Conservation (phyloP, 2,329 filamentous ascomycete species). For the Pestalotiopsis sp. region DNA sequence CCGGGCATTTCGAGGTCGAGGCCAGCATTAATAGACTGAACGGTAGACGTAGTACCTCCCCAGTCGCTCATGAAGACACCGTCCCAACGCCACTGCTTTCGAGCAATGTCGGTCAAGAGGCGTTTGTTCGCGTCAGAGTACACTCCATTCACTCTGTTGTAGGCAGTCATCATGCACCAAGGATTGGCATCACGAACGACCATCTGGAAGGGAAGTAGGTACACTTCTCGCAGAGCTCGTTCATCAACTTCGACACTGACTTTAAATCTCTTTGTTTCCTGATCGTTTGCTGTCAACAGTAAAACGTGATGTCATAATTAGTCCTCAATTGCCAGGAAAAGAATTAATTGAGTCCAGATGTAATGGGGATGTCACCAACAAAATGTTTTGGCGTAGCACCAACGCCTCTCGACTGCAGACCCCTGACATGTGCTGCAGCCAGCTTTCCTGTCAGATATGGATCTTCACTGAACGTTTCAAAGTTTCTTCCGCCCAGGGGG, state of each 20-base stretch:
- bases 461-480: slow-evolving; percentile 62
- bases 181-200: slow-evolving; percentile 53
- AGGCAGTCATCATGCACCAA: slow-evolving; percentile 60
- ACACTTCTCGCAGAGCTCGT: slow-evolving; percentile 60
- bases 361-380: slow-evolving; percentile 35
- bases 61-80: slow-evolving; percentile 63
- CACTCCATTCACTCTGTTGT: slow-evolving; percentile 60
- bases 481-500: slow-evolving; percentile 61
- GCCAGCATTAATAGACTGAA: slow-evolving; percentile 51
- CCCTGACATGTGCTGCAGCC: slow-evolving; percentile 53
- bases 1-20: slow-evolving; percentile 65
- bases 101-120: slow-evolving; percentile 52
- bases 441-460: slow-evolving; percentile 57
- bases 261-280: slow-evolving; percentile 60
- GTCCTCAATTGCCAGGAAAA: not conserved
- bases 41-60: slow-evolving; percentile 59
- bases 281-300: slow-evolving; percentile 48
- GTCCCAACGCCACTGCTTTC: slow-evolving; percentile 59
- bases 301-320: not conserved
- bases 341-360: not conserved
- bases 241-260: slow-evolving; percentile 57
- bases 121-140: slow-evolving; percentile 27
- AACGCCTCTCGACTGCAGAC: slow-evolving; percentile 59
- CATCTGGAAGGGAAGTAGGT: slow-evolving; percentile 60
- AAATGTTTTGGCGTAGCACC: slow-evolving; percentile 63